Base-by-base conservation (phyloP, 228 moss, liverwort and hornwort species). In the Sphagnum magellanicum region DNA sequence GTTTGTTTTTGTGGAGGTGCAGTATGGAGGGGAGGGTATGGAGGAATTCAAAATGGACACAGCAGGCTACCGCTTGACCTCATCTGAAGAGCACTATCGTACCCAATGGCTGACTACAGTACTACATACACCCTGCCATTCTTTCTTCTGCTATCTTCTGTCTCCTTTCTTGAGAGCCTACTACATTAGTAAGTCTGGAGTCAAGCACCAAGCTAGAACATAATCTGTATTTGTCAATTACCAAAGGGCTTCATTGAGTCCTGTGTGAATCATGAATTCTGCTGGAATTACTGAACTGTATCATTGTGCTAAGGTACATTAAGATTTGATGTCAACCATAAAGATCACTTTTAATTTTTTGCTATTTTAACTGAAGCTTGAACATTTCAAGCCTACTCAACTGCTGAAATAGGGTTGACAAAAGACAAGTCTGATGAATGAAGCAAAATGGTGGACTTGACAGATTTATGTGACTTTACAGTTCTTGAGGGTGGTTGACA, bases 71-170 rank as follows among this genome's bases (percentile, higher is more conserved):
- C 76, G 89, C 68, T 79, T 91, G 53, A 91, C 91, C 68, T 82
- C 84, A 55, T 84, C 87, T 8, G 91, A 91, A 78, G 84, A 89
- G 66, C 78, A 76, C 51, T 87, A 87, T 68, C 87, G 82, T 50
- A 74, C 81, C 6, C 91, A 91, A 60, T 91, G 87, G 87, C 72
- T 91, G 72, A 84, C 76, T 60, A 87, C 89, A 74, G 89, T 86
- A 74, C 58, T 50, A 16, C 50, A 32, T 32, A 32, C 32, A 32
- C 32, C 61, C 70, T 48, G 5, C 57, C 13, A 15, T 55, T 7
- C 6, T 51, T 11, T 15, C n/a, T 10, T 11, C 11, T 48, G 50
- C 16, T 11, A 11, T 67, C 4, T 49, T 63, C 48, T 63, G 63
- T n/a, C 16, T 66, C 51, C n/a, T 15, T 66, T 51, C 10, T 16